Base-by-base conservation (phyloP, 1,284 basidiomycete species). In the Amylostereum areolatum region DNA sequence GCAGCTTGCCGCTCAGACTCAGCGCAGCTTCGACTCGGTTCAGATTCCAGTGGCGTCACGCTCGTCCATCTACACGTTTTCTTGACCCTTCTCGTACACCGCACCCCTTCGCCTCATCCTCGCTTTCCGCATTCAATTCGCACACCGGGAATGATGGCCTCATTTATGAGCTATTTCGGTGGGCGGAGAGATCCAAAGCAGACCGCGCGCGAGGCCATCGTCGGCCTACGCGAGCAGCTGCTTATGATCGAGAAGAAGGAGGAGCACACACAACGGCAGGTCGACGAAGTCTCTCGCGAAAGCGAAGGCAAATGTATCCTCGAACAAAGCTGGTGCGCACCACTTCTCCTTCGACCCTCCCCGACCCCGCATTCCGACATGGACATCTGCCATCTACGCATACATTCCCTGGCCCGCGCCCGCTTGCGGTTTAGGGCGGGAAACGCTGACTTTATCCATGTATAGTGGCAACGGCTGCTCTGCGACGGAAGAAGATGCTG, bases 191-290 rank as follows among this genome's bases (percentile, higher is more conserved):
- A 94, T 65, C 74, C 87, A 32, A 89, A 89, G 66, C 81, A 85
- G 66, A 74, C 81, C 33, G 84, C 91, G 33, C 78, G 91, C 59
- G 89, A 93, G 64, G 89, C 93, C 43, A 96, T 96, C 65, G 88
- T 96, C 52, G 77, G 73, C 32, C 75, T 96, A 59, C 80, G 93
- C 60, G 85, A 92, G 69, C 89, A 94, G 65, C 78, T 95, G 55
- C 83, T 95, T 68, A 89, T 97, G 84, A 85, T 99, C 59, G 94
- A 98, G 80, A 99, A 98, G 91, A 97, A 97, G 77, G 97, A 99
- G 74, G 95, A 98, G 69, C 79, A 92, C 69, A 74, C 98, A 56
- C 86, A 90, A 76, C 94, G 92, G 80, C 95, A 97, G 85, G 93
- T 99, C 59, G 93, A 97, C 39, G 94, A 97, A 55, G 96, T 98